These are phyloP conservation scores for Ophioceras dolichostomum DNA, from an alignment of 2,329 filamentous ascomycete genomes.

Conservation along the genomic window DNA sequence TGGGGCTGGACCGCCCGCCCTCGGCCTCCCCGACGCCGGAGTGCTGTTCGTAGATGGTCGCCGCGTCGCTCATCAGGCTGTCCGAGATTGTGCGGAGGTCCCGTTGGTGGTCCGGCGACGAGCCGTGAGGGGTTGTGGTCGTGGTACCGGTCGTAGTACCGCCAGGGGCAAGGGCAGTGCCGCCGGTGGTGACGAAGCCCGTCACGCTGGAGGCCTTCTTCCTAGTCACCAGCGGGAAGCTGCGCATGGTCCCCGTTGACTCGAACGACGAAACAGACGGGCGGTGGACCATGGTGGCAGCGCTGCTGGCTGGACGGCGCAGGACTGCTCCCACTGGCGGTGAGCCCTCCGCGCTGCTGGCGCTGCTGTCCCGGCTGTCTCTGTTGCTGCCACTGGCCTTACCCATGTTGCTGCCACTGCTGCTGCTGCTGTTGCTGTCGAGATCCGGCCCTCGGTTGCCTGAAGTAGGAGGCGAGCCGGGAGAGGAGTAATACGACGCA, in stretches of 20 bases:
- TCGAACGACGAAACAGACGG: conserved; percentile 45
- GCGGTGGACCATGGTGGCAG: conserved; percentile 29
- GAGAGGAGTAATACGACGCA: too few species aligned
- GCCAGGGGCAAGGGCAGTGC: too few species aligned
- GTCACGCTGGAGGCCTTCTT: conserved; percentile 5
- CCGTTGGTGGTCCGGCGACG: conserved; percentile 28
- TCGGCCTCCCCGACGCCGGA: conserved; percentile 4
- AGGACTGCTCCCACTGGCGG: conserved; percentile 19
- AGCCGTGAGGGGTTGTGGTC: conserved; percentile 1
- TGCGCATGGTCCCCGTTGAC: conserved; percentile 46
- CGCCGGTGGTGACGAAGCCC: conserved; percentile 2
- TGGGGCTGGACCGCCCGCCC: not conserved
- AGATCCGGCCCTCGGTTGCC: too few species aligned
- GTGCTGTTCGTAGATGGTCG: conserved; percentile 24
- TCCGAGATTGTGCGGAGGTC: conserved; percentile 35
- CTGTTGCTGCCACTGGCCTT: not conserved
- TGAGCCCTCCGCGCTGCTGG: conserved; percentile 5
- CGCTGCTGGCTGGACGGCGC: conserved; percentile 29
- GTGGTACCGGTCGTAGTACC: too few species aligned
- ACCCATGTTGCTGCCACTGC: not conserved
- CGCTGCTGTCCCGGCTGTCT: conserved; percentile 1
- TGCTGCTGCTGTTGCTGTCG: not conserved
- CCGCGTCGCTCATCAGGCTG: conserved; percentile 33
- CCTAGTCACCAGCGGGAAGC: conserved; percentile 42
- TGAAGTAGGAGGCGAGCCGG: too few species aligned